Evolutionary conservation across 352 stramenopile species (phyloP).

Genomic region (Halophytophthora batemanensis): DNA sequence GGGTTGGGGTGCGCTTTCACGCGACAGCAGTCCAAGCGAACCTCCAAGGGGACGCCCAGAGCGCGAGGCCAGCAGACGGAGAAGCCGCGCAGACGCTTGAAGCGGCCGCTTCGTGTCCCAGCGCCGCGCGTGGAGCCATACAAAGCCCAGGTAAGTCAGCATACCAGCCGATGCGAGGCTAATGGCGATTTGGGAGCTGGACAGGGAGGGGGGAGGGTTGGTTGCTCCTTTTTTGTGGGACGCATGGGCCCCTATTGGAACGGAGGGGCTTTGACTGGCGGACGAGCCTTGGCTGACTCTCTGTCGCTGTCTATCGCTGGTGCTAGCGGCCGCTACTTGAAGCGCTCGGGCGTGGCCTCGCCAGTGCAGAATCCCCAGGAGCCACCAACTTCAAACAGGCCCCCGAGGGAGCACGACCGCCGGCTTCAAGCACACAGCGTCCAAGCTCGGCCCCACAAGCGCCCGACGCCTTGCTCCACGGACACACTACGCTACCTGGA

Average conservation of each 20-base stretch:
- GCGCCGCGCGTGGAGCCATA: slow-evolving; percentile 14
- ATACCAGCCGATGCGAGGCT: slow-evolving; percentile 8
- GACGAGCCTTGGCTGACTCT: slow-evolving; percentile 35
- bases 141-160: slow-evolving; percentile 27
- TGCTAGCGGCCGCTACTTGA: slow-evolving; percentile 56
- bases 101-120: neutral
- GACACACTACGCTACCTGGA: too few relatives aligned
- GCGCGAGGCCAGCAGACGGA: too few relatives aligned
- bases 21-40: too few relatives aligned
- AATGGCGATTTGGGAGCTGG: slow-evolving; percentile 1
- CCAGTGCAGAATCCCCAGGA: slow-evolving; percentile 43
- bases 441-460: too few relatives aligned
- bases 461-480: too few relatives aligned
- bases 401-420: neutral
- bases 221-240: slow-evolving; percentile 39
- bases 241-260: neutral
- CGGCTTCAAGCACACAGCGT: neutral
- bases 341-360: slow-evolving; percentile 28
- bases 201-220: slow-evolving; percentile 15
- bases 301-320: slow-evolving; percentile 19
- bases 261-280: slow-evolving; percentile 34
- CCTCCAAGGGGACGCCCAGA: too few relatives aligned
- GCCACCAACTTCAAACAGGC: slow-evolving; percentile 77
- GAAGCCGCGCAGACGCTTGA: too few relatives aligned
- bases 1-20: slow-evolving; percentile 19